Percentiles rank a stretch among this genome's conserved stretches.
Conservation (phyloP, 2,329 filamentous ascomycete species). For the Lasiodiplodia sp. region DNA sequence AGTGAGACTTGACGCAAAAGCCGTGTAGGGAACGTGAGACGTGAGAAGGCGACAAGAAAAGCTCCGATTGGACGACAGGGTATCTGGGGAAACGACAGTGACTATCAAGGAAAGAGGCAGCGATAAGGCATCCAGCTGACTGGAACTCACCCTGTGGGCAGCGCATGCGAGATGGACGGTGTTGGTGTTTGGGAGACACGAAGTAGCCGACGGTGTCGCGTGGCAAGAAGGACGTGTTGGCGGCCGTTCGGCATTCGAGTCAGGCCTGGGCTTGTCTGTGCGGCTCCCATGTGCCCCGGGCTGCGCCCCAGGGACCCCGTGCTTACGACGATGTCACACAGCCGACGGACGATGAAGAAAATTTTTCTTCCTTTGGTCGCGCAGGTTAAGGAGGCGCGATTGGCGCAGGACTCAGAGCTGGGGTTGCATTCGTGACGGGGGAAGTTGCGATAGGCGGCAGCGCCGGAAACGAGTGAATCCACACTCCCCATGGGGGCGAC, state of each 20-base stretch:
- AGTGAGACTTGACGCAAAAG: neutral
- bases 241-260: conserved; percentile 16
- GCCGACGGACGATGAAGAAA: neutral
- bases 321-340: conserved; percentile 2
- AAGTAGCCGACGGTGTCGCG: neutral
- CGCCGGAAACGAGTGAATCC: conserved; percentile 10
- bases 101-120: neutral
- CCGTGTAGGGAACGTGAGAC: neutral
- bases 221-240: neutral
- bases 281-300: neutral
- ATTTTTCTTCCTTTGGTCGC: neutral
- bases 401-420: neutral
- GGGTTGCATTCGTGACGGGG: neutral
- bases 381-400: no score
- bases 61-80: conserved; percentile 3
- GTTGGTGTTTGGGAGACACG: conserved; percentile 1
- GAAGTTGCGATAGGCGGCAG: conserved; percentile 13
- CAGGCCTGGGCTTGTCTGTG: neutral
- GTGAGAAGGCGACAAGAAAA: neutral
- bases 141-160: no score
- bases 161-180: neutral
- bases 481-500: conserved; percentile 17
- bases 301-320: neutral
- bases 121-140: neutral
- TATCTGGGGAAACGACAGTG: neutral